Conservation (phyloP, 768 basidiomycete genomes). For the Auricularia heimuer region DNA sequence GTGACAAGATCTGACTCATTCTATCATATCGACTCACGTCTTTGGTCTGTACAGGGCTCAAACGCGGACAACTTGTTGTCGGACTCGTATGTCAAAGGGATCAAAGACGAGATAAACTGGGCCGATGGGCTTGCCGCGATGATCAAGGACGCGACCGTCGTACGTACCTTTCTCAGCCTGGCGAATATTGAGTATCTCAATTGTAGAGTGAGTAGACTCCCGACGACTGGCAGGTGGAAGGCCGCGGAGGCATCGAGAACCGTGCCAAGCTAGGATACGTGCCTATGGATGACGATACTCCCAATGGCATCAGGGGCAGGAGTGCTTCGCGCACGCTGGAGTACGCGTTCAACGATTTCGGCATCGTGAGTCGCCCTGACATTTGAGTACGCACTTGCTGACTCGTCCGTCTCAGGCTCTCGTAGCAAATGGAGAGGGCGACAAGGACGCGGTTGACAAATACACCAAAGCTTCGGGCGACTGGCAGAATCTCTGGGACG, state of each 20-base stretch:
- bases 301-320: constrained; percentile 2
- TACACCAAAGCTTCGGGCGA: constrained; percentile 9
- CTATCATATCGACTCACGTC: not conserved
- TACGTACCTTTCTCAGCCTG: too few species aligned
- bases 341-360: constrained; percentile 15
- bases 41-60: constrained; percentile 9
- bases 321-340: constrained; percentile 12
- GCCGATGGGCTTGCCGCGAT: constrained; percentile 16
- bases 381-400: not conserved
- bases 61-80: constrained; percentile 20
- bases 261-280: constrained; percentile 9
- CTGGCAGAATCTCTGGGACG: constrained; percentile 12
- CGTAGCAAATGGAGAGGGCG: constrained; percentile 11
- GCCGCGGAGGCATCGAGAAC: constrained; percentile 11
- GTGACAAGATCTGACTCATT: not conserved
- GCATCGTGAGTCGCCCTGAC: constrained; percentile 5
- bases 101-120: constrained; percentile 19
- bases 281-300: constrained; percentile 2
- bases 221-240: constrained; percentile 9
- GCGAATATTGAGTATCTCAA: too few species aligned
- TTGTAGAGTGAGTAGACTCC: not conserved
- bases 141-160: constrained; percentile 23
- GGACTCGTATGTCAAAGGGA: constrained; percentile 19
- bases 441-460: not conserved
- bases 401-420: not conserved